A percentile compares a stretch with the other conserved stretches of the same genome.
Evolutionary conservation across 73 alveolate genomes (phyloP).

Genomic region (Paramecium pentaurelia): DNA sequence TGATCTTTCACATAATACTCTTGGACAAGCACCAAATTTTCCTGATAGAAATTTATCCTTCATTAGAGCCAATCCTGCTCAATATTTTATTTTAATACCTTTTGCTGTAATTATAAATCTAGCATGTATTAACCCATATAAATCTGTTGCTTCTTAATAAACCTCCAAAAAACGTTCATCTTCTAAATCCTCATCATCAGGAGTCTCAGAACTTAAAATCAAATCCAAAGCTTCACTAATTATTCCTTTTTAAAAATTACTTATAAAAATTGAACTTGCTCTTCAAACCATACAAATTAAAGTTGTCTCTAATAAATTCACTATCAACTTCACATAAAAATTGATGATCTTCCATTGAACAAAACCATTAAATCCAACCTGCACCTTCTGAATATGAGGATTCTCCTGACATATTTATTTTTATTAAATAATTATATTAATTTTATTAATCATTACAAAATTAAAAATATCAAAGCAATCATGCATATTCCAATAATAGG

Average conservation of each 20-base stretch:
- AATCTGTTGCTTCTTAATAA: constrained; percentile 88
- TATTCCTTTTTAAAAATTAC: background rate
- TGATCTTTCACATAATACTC: constrained; percentile 93
- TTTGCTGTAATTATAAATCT: constrained; percentile 90
- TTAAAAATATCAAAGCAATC: background rate
- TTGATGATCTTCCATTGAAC: constrained; percentile 93
- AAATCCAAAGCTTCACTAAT: constrained; percentile 80
- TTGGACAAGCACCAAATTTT: constrained; percentile 95
- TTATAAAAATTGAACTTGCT: constrained; percentile 62
- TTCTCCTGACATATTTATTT: constrained; percentile 36
- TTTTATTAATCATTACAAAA: background rate
- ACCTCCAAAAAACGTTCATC: constrained; percentile 82
- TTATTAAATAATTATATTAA: background rate
- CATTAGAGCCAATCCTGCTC: constrained; percentile 87
- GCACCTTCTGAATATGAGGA: constrained; percentile 58
- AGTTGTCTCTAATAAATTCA: constrained; percentile 83
- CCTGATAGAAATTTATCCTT: constrained; percentile 91
- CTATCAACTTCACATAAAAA: constrained; percentile 89
- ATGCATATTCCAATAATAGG: background rate
- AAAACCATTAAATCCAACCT: constrained; percentile 93
- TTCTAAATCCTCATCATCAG: constrained; percentile 91
- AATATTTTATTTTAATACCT: constrained; percentile 61
- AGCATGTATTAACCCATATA: constrained; percentile 94
- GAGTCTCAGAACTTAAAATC: constrained; percentile 90
- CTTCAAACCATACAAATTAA: constrained; percentile 83